Percentiles rank a stretch among this genome's conserved stretches.
Conservation (phyloP, 2,329 filamentous ascomycete species). For the Cytospora mali region DNA sequence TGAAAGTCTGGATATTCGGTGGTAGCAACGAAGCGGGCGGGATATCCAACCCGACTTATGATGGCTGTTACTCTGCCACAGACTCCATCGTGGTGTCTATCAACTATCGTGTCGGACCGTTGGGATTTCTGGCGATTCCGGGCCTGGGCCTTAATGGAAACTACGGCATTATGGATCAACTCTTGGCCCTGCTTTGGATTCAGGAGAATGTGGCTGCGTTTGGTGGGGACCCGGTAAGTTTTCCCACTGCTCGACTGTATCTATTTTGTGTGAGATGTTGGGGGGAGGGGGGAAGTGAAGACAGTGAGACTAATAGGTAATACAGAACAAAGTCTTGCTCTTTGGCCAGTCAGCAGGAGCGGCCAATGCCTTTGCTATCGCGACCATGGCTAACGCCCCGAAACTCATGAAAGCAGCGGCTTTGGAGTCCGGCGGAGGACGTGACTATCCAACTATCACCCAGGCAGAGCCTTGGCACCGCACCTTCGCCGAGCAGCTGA, state of each 20-base stretch:
- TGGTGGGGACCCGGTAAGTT: constrained; percentile 1
- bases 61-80: constrained; percentile 13
- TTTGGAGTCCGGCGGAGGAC: constrained; percentile 5
- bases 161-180: constrained; percentile 1
- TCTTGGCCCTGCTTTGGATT: constrained; percentile 2
- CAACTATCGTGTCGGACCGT: constrained; percentile 6
- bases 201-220: not conserved
- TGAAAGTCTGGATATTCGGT: constrained; percentile 9
- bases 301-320: not conserved
- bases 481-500: constrained; percentile 3
- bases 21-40: constrained; percentile 2
- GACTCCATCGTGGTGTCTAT: constrained; percentile 10
- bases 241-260: not conserved
- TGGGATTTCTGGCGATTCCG: constrained; percentile 3
- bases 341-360: constrained; percentile 9
- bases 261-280: not conserved
- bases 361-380: not conserved
- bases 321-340: not conserved
- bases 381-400: not conserved
- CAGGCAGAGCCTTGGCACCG: constrained; percentile 12
- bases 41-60: not conserved
- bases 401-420: constrained; percentile 1
- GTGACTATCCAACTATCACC: not conserved
- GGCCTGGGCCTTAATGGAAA: not conserved
- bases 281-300: not conserved